Evolutionary conservation across 148 eudicot genomes (phyloP), one percentile per base, ranked within the genome.

Genomic region (Spergularia bocconei): DNA sequence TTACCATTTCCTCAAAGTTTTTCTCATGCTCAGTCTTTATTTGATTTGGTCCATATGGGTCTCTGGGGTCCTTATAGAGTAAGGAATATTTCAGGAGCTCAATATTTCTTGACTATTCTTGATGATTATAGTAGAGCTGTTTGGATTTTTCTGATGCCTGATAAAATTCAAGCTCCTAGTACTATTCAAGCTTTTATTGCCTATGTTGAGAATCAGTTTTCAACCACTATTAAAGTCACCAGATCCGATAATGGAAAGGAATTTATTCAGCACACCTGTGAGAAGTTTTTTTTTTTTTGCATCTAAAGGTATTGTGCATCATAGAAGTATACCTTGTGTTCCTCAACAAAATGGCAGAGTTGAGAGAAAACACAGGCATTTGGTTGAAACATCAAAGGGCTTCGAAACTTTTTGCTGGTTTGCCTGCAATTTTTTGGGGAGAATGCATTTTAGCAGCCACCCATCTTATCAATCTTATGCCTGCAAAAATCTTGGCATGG

Each of bases 331-430:
- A 2, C 19, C n/a, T 36, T 19, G 17, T 1, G 2, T 2, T 2
- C 69, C 69, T 7, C 39, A 66, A 66, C 39, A 66, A 41, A 66
- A 66, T 66, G 69, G 69, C 4, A 61, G 33, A 21, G 50, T 39
- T 4, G 50, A 66, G 16, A 36, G 69, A 10, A 33, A 10, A n/a
- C n/a, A n/a, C n/a, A n/a, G n/a, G n/a, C n/a, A n/a, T n/a, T n/a
- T n/a, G n/a, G n/a, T n/a, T n/a, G 50, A 66, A 17, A 41, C 39
- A 3, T 14, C 50, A 47, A n/a, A 38, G 70, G 14, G 51, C 70
- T 3, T 4, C 39, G 5, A 56, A 15, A 56, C 16, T 17, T n/a
- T 19, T 15, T 56, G 20, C 9, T 17, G 5, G 8, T 15, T 15
- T 56, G 19, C 70, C 47, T 39, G 21, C 9, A 11, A 66, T 1